phyloP scores from a whole-genome alignment of 345 rosid genomes.

The Hypericum androsaemum region DNA sequence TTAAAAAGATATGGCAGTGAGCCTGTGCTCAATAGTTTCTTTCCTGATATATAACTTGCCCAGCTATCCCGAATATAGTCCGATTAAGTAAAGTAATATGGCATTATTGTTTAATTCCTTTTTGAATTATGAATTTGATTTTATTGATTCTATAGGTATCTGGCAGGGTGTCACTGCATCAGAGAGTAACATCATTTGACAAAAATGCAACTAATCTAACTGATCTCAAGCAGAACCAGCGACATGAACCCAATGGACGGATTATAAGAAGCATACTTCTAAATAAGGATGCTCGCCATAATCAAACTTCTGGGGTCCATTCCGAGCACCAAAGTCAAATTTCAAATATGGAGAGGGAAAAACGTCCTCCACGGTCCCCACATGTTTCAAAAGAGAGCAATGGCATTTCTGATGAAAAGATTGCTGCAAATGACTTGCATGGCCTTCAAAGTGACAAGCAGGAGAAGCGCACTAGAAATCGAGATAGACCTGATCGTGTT shows the following conservation, averaged over 20 bases:
- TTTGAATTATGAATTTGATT: neutral
- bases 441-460: slow-evolving; percentile 30
- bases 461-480: slow-evolving; percentile 46
- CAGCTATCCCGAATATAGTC: no score
- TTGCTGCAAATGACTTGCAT: slow-evolving; percentile 33
- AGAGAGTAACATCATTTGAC: slow-evolving; percentile 22
- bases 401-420: slow-evolving; percentile 34
- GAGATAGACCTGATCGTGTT: slow-evolving; percentile 66
- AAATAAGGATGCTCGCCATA: slow-evolving; percentile 39
- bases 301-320: slow-evolving; percentile 26
- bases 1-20: no score
- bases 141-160: slow-evolving; percentile 17
- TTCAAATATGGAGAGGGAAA: slow-evolving; percentile 33
- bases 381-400: slow-evolving; percentile 34
- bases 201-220: slow-evolving; percentile 24
- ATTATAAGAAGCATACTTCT: slow-evolving; percentile 37
- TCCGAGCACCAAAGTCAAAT: slow-evolving; percentile 37
- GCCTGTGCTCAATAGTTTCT: no score
- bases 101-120: neutral
- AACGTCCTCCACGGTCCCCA: slow-evolving; percentile 35
- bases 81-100: no score
- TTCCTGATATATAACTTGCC: no score
- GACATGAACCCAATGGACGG: slow-evolving; percentile 32
- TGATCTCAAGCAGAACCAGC: slow-evolving; percentile 36
- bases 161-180: slow-evolving; percentile 19